Base-by-base conservation (phyloP, 1,139 yeast genomes). In the Casaregolazyma lundiana region DNA sequence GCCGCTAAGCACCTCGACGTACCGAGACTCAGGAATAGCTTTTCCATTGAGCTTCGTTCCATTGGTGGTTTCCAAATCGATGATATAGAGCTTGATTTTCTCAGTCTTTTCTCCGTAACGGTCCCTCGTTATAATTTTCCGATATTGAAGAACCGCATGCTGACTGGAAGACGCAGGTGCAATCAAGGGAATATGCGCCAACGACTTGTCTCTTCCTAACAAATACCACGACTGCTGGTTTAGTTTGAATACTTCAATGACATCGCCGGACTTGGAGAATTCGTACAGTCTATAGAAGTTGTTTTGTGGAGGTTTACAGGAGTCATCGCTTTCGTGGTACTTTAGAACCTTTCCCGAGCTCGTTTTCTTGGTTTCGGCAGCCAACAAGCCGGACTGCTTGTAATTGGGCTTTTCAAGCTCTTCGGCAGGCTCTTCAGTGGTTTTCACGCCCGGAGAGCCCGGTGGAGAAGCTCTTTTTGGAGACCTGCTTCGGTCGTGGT, bases 131-230 rank as follows among this genome's bases (percentile, higher is more conserved):
- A 45, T 37, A 16, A 55, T 56, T 13, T 47, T 44, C 20, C 77
- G 60, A 51, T 74, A 78, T 53, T 79, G 84, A 8, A 80, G 63
- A 1, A 71, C 84, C 7, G 82, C 80, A 53, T 79, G 84, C 54
- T 75, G 77, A 46, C 72, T 71, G 1, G 81, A 75, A 37, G 76
- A 72, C 1, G 73, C 62, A 17, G 66, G 67, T 42, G 73, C 72
- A 15, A 68, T 67, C 1, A 76, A 60, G 9, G 64, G 60, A 2
- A 78, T 67, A 54, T 78, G 79, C 18, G 70, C 72, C 0, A 72
- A 57, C 9, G 66, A 61, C 5, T 57, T 54, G 49, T 75, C 79
- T 35, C 81, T 64, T 0, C 84, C 84, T 9, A 78, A 55, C 2
- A 75, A 53, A 44, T 65, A 70, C 37, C 55, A 61, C 11, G 68